Conservation (phyloP, 2,329 filamentous ascomycete species). For the Penicillium brevicompactum region DNA sequence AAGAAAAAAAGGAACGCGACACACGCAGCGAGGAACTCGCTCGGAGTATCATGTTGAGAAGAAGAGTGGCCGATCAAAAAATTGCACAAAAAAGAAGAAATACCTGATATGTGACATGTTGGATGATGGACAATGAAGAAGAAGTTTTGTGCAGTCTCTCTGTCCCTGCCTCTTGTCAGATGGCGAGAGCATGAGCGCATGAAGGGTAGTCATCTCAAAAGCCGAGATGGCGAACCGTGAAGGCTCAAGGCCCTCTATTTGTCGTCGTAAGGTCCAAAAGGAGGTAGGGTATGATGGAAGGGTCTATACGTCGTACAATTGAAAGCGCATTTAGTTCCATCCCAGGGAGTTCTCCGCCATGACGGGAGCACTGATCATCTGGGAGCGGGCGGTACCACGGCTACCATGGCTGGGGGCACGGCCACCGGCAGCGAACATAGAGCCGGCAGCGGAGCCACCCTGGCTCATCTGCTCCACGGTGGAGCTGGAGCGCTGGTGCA, state of each 20-base stretch:
- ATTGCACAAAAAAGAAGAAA: constrained; percentile 25
- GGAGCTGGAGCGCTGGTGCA: constrained; percentile 77
- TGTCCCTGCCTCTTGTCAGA: constrained; percentile 3
- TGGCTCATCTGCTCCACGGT: constrained; percentile 68
- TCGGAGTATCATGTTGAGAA: constrained; percentile 25
- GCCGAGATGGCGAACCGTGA: not conserved
- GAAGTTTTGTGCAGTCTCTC: constrained; percentile 28
- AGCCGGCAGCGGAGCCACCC: constrained; percentile 50
- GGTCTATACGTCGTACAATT: constrained; percentile 17
- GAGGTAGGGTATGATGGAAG: constrained; percentile 1
- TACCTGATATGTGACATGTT: constrained; percentile 29
- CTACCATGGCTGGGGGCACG: constrained; percentile 61
- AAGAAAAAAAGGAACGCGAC: constrained; percentile 19
- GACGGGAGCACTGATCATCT: constrained; percentile 84
- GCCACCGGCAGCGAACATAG: constrained; percentile 48
- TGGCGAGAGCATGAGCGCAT: constrained; percentile 3
- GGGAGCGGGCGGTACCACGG: constrained; percentile 66
- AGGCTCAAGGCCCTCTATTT: constrained; percentile 1
- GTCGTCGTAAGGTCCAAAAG: constrained; percentile 6
- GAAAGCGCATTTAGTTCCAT: constrained; percentile 71
- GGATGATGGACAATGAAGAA: constrained; percentile 27
- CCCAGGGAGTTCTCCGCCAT: constrained; percentile 93
- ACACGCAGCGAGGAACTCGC: constrained; percentile 15
- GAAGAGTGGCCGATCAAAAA: constrained; percentile 24
- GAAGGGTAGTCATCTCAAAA: not conserved